These are phyloP conservation scores for Gracilaria gracilis DNA, from an alignment of 23 red algal species.

Conservation along the genomic window DNA sequence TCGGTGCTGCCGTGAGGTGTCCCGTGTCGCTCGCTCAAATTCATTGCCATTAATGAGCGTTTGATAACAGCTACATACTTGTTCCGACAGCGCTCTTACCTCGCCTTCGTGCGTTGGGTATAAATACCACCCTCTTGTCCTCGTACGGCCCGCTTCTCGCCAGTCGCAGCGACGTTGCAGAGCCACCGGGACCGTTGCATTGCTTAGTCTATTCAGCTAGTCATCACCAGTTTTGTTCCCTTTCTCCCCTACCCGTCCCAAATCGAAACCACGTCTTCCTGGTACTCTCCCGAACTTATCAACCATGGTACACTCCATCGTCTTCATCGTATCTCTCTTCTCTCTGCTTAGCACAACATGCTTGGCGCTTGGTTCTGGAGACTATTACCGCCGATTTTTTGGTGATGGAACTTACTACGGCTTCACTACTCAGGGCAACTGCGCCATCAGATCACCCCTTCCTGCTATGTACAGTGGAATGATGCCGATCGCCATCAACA, in stretches of 20 bases:
- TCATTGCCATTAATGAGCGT: neutral
- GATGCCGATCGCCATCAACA: conserved; percentile 53
- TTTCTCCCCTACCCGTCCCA: neutral
- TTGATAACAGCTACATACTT: neutral
- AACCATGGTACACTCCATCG: neutral
- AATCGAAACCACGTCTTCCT: neutral
- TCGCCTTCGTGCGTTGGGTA: neutral
- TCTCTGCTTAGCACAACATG: neutral
- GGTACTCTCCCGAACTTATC: neutral
- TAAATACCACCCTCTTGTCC: neutral
- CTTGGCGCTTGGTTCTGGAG: neutral
- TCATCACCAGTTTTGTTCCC: neutral
- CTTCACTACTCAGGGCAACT: conserved; percentile 42
- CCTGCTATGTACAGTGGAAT: conserved; percentile 50
- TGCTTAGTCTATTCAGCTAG: neutral
- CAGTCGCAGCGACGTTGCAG: neutral
- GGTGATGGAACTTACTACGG: conserved; percentile 74
- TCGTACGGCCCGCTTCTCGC: neutral
- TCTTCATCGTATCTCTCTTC: neutral
- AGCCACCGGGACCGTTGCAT: neutral
- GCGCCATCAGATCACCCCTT: conserved; percentile 30
- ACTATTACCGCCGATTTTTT: conserved; percentile 18
- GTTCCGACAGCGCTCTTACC: neutral
- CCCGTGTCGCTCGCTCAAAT: neutral
- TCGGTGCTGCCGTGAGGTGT: neutral